Evolutionary conservation across 2,329 filamentous ascomycete genomes (phyloP), one percentile per base, ranked within the genome.

Genomic region (Macrophomina pseudophaseolina): DNA sequence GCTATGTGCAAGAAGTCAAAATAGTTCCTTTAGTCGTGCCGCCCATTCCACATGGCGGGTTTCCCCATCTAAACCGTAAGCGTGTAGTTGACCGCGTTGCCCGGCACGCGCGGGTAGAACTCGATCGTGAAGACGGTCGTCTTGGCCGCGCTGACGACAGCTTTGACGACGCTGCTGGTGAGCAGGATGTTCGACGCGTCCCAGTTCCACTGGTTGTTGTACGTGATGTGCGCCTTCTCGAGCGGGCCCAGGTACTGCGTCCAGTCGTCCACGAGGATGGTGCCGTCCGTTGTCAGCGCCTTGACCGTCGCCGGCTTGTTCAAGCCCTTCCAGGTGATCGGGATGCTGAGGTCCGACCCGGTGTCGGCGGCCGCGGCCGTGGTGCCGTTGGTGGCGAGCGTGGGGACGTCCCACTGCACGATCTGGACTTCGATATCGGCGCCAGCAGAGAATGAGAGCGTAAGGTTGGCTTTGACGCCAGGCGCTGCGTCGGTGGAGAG

Each of bases 211-310:
- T 86, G 84, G 23, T 74, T 78, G 8, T 72, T 77, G 66, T 82
- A 87, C 2, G 86, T 87, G 76, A 74, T 74, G 8, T 76, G 65
- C 0, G 70, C 78, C 69, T 85, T 79, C 71, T 88, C 85, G 30
- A 88, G 72, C 2, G 82, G 78, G 0, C 83, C 83, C 1, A 88
- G 74, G 35, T 80, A 86, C 70, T 80, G 74, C 0, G 86, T 88
- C 84, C 84, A 89, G 59, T 84, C 81, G 69, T 89, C 86, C 4
- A 85, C 79, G 6, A 88, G 72, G 63, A 80, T 85, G 6, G 74
- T 78, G 1, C 84, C 85, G 67, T 86, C 83, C 1, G 71, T 73
- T 23, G 80, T 81, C 5, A 83, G 53, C 9, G 85, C 84, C 69
- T 84, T 84, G 2, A 87, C 80, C 0, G 86, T 79, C 0, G 86